Evolutionary conservation across 1,139 yeast genomes (phyloP), one percentile per base, ranked within the genome.

Genomic region (Maudiozyma humilis): DNA sequence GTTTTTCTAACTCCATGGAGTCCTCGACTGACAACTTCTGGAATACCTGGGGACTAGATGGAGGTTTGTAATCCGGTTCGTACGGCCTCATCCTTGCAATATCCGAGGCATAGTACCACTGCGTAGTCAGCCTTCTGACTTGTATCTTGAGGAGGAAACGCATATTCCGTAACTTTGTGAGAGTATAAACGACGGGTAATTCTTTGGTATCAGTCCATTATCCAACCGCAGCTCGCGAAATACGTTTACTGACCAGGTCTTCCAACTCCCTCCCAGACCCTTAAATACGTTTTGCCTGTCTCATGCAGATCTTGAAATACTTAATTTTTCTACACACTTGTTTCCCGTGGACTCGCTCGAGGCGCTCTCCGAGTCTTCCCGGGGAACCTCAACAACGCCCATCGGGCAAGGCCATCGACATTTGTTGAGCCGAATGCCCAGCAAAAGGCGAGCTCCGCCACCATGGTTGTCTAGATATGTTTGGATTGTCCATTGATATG

Each of bases 41-140:
- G 57, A 83, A 89, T 53, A 79, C 78, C 42, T 67, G 63, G 0
- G 95, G 80, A 12, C 69, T 66, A 40, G 67, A 67, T 1, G 64
- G 64, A 2, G 55, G 53, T 19, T 56, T 63, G 50, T 79, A 79
- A 18, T 70, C 60, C 51, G 70, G 71, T 66, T 80, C 75, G 6
- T 64, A 68, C 0, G 95, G 95, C 61, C 83, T 83, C 4, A 76
- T 64, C 17, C 70, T 62, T 0, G 96, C 95, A 4, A 78, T 63
- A 57, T 87, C 95, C 0, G 88, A 79, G 1, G 95, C 93, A 57
- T 86, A 82, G 59, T 78, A 86, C 96, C 96, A 87, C 50, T 47
- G 43, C 31, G 38, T 46, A 40, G 36, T 18, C 43, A 40, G 6
- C 51, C 19, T 18, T 27, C 38, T 25, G 4, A 17, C 14, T 7